Evolutionary conservation across 371 early-diverging fungal genomes (phyloP).

Genomic region (Umbelopsis sp.): DNA sequence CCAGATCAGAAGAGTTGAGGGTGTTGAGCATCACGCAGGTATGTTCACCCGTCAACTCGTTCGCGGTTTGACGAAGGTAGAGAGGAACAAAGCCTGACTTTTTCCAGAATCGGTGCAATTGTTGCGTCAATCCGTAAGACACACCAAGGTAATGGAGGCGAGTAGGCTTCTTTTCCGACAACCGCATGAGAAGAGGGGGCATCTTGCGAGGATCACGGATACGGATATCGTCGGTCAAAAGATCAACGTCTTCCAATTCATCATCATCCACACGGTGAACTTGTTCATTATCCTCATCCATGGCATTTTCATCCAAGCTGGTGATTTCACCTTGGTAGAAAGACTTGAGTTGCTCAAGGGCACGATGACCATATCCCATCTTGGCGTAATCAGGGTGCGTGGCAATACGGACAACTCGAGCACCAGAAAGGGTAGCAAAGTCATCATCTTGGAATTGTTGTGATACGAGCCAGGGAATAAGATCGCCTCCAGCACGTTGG

Average conservation of each 20-base stretch:
- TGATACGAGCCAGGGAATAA: conserved; percentile 98
- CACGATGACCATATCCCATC: conserved; percentile 98
- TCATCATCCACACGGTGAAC: conserved; percentile 60
- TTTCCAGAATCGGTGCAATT: conserved; percentile 97
- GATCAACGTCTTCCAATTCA: conserved; percentile 66
- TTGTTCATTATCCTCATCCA: conserved; percentile 48
- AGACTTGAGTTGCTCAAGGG: conserved; percentile 82
- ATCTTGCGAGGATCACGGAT: conserved; percentile 87
- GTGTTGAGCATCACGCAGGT: conserved; percentile 95
- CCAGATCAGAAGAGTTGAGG: conserved; percentile 55
- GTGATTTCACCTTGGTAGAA: conserved; percentile 86
- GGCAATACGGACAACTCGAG: conserved; percentile 99
- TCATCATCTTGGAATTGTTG: conserved; percentile 98
- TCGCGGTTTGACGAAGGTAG: conserved; percentile 96
- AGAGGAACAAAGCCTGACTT: conserved; percentile 90
- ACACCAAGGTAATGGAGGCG: conserved; percentile 97
- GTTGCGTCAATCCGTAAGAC: conserved; percentile 92
- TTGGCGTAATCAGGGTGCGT: conserved; percentile 97
- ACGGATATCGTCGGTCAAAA: conserved; percentile 78
- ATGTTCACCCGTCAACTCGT: conserved; percentile 98
- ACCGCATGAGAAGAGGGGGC: conserved; percentile 87
- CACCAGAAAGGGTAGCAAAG: conserved; percentile 93
- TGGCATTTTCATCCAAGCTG: conserved; percentile 65
- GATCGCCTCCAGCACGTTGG: conserved; percentile 90
- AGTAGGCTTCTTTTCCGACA: conserved; percentile 79